Base-by-base conservation (phyloP, 2,329 filamentous ascomycete species). In the Talaromyces islandicus region DNA sequence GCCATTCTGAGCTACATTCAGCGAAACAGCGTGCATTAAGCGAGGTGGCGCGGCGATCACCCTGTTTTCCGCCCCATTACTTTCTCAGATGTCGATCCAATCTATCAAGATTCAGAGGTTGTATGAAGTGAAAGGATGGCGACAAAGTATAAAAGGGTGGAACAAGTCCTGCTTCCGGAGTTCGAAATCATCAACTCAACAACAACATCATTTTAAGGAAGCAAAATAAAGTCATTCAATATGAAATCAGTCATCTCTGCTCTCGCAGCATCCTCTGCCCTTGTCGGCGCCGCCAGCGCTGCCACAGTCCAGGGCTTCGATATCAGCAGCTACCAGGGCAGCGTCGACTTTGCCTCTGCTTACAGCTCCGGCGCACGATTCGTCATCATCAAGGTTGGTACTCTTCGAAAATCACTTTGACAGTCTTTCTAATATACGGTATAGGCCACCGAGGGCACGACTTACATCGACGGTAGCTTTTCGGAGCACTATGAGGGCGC, bases 361-460 rank as follows among this genome's bases (percentile, higher is more conserved):
- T 71, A 73, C 43, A 54, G 25, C 11, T 51, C 65, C 4, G 70
- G 70, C 35, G 70, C 70, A 14, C 67, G 70, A 9, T 73, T 73
- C 48, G 69, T 72, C 57, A 71, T 73, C 41, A 73, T 73, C 64
- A 73, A 73, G 67, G 71, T 69, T 21, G 1, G 43, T 46, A 24
- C 19, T 46, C 3, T 46, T 19, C 11, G 10, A 24, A 21, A 46
- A 14, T 46, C 19, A 4, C 3, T 27, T 27, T 24, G 6, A 7
- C 6, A 48, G n/a, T 46, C 54, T 9, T n/a, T 30, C 19, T 25
- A 10, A 25, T 12, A 35, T 1, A 17, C 7, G 2, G 11, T 51
- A 17, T 54, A 82, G 80, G 81, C 81, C 9, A 83, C 81, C 11
- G 80, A 83, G 65, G 79, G 81, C n/a, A 80, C 78, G 14, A 73